phyloP scores from a whole-genome alignment of 2,329 filamentous ascomycete species.

The Nemania sp. region DNA sequence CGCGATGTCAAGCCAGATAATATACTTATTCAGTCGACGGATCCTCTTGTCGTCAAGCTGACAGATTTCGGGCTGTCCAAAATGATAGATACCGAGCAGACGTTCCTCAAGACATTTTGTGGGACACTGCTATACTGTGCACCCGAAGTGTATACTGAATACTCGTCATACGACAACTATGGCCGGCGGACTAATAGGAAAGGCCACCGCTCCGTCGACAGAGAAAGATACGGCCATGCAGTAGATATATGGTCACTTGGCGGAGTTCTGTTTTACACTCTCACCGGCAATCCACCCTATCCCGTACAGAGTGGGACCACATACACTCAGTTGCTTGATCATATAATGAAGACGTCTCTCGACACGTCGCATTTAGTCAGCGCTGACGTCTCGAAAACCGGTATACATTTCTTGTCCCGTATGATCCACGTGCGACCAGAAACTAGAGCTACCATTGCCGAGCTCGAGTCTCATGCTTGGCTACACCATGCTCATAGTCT shows the following conservation, averaged over 20 bases:
- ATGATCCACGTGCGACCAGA: slow-evolving; percentile 85
- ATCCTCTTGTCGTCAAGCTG: slow-evolving; percentile 83
- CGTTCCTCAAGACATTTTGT: slow-evolving; percentile 94
- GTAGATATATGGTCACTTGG: slow-evolving; percentile 97
- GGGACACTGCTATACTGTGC: slow-evolving; percentile 95
- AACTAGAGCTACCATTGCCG: slow-evolving; percentile 71
- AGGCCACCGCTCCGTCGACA: slow-evolving; percentile 58
- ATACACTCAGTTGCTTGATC: slow-evolving; percentile 78
- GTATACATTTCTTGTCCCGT: slow-evolving; percentile 73
- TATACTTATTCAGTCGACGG: slow-evolving; percentile 76
- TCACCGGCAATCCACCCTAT: slow-evolving; percentile 82
- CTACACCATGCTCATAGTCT: slow-evolving; percentile 59
- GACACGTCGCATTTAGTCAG: slow-evolving; percentile 67
- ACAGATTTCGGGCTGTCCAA: slow-evolving; percentile 98
- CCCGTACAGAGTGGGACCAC: slow-evolving; percentile 75
- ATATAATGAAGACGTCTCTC: slow-evolving; percentile 79
- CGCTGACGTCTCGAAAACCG: slow-evolving; percentile 63
- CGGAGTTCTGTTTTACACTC: slow-evolving; percentile 84
- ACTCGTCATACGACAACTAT: slow-evolving; percentile 69
- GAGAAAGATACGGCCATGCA: slow-evolving; percentile 81
- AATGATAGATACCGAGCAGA: slow-evolving; percentile 86
- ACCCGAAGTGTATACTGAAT: slow-evolving; percentile 89
- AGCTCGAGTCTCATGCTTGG: slow-evolving; percentile 77
- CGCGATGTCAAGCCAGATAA: slow-evolving; percentile 99
- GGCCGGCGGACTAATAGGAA: slow-evolving; percentile 66